Percentiles rank a stretch among this genome's conserved stretches.
Conservation (phyloP, 768 basidiomycete species). For the Udeniomyces megalosporus region DNA sequence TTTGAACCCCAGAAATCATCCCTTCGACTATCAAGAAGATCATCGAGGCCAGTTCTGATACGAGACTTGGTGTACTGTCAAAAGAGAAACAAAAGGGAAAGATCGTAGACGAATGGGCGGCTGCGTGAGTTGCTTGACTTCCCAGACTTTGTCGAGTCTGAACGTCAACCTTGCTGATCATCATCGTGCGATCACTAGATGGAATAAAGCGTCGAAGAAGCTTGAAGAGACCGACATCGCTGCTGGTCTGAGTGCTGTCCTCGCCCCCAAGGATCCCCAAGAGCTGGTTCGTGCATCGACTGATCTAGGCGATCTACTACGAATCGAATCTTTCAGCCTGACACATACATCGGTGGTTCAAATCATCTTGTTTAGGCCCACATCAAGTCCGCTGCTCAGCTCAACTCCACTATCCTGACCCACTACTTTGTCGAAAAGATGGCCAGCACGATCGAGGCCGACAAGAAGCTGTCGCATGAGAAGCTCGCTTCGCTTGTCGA, state of each 20-base stretch:
- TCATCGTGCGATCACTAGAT: background rate
- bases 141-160: background rate
- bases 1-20: background rate
- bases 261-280: conserved; percentile 80
- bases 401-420: conserved; percentile 65
- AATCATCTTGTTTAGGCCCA: conserved; percentile 10
- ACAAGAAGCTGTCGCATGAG: conserved; percentile 79
- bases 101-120: conserved; percentile 71
- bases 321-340: no score
- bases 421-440: conserved; percentile 76
- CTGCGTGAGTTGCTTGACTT: conserved; percentile 27
- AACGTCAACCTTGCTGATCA: background rate
- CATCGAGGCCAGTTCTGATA: conserved; percentile 29
- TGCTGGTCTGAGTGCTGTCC: conserved; percentile 52
- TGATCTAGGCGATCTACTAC: no score
- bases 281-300: conserved; percentile 51
- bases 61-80: conserved; percentile 47
- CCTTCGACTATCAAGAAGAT: conserved; percentile 10
- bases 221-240: conserved; percentile 68
- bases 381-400: conserved; percentile 1
- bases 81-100: conserved; percentile 82
- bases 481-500: conserved; percentile 50
- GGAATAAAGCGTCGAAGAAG: background rate
- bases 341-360: no score
- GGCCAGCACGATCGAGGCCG: conserved; percentile 78